These are phyloP conservation scores for Coemansia sp. DNA, from an alignment of 192 early-diverging fungal genomes.

Conservation along the genomic window DNA sequence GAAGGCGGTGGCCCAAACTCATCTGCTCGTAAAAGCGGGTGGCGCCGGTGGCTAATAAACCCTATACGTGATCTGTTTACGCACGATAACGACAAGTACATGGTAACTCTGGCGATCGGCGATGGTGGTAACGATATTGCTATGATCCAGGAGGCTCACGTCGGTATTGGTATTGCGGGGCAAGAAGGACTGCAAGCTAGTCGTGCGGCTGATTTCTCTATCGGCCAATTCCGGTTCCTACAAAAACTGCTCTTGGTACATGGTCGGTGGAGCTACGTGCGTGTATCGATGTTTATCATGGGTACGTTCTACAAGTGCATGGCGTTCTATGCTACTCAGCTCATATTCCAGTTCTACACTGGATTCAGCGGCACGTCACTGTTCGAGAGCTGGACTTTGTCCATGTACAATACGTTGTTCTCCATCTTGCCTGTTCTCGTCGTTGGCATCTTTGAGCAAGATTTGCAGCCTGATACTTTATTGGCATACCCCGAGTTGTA, in stretches of 20 bases:
- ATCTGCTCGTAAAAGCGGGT: not conserved
- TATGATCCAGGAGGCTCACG: slow-evolving; percentile 94
- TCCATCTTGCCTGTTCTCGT: slow-evolving; percentile 78
- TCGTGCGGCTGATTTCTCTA: slow-evolving; percentile 85
- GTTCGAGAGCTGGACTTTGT: slow-evolving; percentile 77
- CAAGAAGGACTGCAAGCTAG: slow-evolving; percentile 88
- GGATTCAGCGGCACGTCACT: slow-evolving; percentile 76
- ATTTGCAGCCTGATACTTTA: slow-evolving; percentile 68
- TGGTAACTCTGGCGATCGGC: slow-evolving; percentile 80
- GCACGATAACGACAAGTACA: slow-evolving; percentile 49
- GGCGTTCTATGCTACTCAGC: slow-evolving; percentile 76
- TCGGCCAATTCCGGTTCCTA: slow-evolving; percentile 88
- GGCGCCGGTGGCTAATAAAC: not conserved
- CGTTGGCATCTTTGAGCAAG: slow-evolving; percentile 83
- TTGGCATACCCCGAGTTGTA: slow-evolving; percentile 75
- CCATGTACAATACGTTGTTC: slow-evolving; percentile 84
- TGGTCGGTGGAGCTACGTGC: slow-evolving; percentile 86
- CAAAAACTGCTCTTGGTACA: slow-evolving; percentile 82
- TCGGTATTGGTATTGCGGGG: slow-evolving; percentile 91
- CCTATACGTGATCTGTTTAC: slow-evolving; percentile 13
- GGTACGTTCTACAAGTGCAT: slow-evolving; percentile 92
- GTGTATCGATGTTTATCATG: slow-evolving; percentile 77
- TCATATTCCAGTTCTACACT: slow-evolving; percentile 74
- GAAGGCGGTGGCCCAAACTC: slow-evolving; percentile 21
- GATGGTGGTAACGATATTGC: slow-evolving; percentile 96